Percentiles rank a stretch among this genome's conserved stretches.
These are phyloP conservation scores for Orbilia blumenaviensis DNA, from an alignment of 2,329 filamentous ascomycete genomes.

Conservation along the genomic window DNA sequence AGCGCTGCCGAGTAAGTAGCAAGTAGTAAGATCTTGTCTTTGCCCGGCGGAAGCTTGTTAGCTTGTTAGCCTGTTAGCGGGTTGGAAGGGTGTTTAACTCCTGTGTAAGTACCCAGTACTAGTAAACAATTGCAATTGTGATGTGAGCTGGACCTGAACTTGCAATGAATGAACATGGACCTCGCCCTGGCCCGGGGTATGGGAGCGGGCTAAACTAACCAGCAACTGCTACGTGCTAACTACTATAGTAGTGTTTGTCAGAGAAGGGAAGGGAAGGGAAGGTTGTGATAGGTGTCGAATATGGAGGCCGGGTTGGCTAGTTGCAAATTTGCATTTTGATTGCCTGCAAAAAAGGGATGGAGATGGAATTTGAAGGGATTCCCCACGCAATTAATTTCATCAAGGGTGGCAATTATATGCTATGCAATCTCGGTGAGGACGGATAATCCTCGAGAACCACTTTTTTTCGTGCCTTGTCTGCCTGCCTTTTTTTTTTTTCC, in stretches of 20 bases:
- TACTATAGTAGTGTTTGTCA: no score
- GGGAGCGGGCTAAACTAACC: no score
- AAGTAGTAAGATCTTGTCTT: neutral
- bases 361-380: conserved; percentile 46
- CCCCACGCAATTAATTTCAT: conserved; percentile 30
- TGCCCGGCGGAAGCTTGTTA: neutral
- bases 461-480: no score
- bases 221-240: no score
- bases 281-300: neutral
- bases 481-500: neutral
- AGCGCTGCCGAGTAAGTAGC: no score
- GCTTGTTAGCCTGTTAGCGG: neutral
- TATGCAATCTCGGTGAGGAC: conserved; percentile 11
- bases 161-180: no score
- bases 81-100: neutral
- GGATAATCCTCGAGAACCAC: neutral
- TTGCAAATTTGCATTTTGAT: conserved; percentile 32
- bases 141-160: no score
- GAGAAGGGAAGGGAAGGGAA: no score
- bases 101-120: no score
- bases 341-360: conserved; percentile 34
- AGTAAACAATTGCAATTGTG: no score
- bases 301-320: neutral
- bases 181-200: no score
- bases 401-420: conserved; percentile 1